Evolutionary conservation across 345 rosid genomes (phyloP).

Genomic region (Linum usitatissimum): DNA sequence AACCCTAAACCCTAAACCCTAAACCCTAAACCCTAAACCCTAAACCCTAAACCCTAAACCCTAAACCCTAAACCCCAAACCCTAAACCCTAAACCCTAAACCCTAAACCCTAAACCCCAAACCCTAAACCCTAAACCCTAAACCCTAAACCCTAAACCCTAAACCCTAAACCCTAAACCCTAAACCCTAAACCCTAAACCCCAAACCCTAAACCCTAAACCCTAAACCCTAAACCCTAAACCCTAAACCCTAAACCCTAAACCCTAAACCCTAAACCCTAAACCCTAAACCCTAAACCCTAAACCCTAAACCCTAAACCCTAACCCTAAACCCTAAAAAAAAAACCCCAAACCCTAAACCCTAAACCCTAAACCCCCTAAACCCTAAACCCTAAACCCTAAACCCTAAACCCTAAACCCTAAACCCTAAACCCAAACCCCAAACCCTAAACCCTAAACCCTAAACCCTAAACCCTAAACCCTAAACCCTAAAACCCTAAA

Average conservation of each 20-base stretch:
- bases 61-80: no score
- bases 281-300: conserved; percentile 19
- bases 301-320: conserved; percentile 21
- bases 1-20: conserved; percentile 15
- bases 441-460: no score
- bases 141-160: conserved; percentile 14
- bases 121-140: conserved; percentile 13
- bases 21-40: conserved; percentile 15
- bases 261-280: conserved; percentile 17
- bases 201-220: no score
- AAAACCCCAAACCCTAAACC: no score
- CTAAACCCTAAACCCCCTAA: conserved; percentile 15
- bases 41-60: conserved; percentile 14
- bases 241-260: conserved; percentile 19
- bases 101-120: no score
- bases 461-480: conserved; percentile 20
- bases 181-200: no score
- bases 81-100: no score
- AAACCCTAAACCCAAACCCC: no score
- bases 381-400: conserved; percentile 6
- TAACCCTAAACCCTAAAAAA: no score
- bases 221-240: conserved; percentile 21
- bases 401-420: conserved; percentile 11
- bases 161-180: conserved; percentile 12
- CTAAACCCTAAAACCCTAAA: no score